phyloP scores from a whole-genome alignment of 75 land plant genomes.

The Sequoiadendron giganteum region DNA sequence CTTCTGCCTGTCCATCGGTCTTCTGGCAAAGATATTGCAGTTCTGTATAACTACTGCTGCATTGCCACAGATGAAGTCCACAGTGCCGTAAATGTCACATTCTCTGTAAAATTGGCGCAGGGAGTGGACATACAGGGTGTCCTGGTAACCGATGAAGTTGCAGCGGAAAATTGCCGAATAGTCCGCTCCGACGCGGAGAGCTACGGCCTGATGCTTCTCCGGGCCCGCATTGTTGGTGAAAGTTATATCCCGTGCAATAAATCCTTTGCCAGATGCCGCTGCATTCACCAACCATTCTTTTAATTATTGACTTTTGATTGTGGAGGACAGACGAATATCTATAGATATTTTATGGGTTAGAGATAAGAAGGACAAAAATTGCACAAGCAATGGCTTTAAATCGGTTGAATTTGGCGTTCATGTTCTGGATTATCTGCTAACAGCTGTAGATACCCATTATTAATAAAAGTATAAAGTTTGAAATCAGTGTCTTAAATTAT shows the following conservation, averaged over 20 bases:
- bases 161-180: slow-evolving; percentile 20
- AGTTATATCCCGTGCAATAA: slow-evolving; percentile 28
- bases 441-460: too few relatives aligned
- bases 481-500: too few relatives aligned
- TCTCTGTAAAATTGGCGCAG: slow-evolving; percentile 45
- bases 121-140: slow-evolving; percentile 37
- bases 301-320: not conserved
- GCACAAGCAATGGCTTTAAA: not conserved
- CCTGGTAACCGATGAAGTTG: slow-evolving; percentile 35
- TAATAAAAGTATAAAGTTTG: too few relatives aligned
- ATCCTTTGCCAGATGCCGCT: slow-evolving; percentile 32
- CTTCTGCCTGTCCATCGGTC: slow-evolving; percentile 14
- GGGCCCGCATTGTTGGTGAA: slow-evolving; percentile 41
- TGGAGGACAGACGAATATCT: not conserved
- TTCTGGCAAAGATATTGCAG: slow-evolving; percentile 20
- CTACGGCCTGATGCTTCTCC: slow-evolving; percentile 32
- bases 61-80: slow-evolving; percentile 41
- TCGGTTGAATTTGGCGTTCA: not conserved
- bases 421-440: too few relatives aligned
- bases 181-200: slow-evolving; percentile 32
- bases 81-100: slow-evolving; percentile 30
- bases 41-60: slow-evolving; percentile 34
- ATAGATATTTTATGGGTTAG: not conserved
- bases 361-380: too few relatives aligned
- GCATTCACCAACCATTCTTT: not conserved